Evolutionary conservation across 768 basidiomycete species (phyloP).

Genomic region (Auricularia sp.): DNA sequence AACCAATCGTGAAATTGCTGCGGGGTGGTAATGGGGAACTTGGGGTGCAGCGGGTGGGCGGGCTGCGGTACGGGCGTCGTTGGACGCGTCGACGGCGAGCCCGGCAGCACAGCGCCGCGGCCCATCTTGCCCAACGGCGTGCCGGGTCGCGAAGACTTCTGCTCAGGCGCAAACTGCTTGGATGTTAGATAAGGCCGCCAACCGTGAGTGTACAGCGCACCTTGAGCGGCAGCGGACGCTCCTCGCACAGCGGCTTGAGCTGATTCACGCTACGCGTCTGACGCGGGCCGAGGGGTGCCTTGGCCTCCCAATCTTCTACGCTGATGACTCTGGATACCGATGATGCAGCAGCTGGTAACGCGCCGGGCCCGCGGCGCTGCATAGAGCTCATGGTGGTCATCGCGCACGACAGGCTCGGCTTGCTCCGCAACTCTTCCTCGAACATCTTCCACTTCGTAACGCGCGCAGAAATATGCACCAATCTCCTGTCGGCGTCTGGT

Average conservation of each 20-base stretch:
- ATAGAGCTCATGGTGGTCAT: background rate
- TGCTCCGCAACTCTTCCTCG: no score
- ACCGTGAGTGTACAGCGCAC: slow-evolving; percentile 28
- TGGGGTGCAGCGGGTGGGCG: slow-evolving; percentile 48
- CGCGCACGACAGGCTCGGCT: no score
- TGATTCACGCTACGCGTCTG: slow-evolving; percentile 55
- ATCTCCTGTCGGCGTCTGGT: no score
- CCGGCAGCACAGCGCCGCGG: background rate
- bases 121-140: slow-evolving; percentile 2
- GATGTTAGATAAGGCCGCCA: no score
- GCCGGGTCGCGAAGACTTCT: slow-evolving; percentile 1
- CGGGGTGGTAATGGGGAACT: slow-evolving; percentile 72
- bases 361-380: background rate
- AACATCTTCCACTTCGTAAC: no score
- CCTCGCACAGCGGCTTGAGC: slow-evolving; percentile 53
- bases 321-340: slow-evolving; percentile 41
- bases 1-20: slow-evolving; percentile 99
- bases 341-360: slow-evolving; percentile 5
- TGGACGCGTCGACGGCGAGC: slow-evolving; percentile 12
- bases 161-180: slow-evolving; percentile 6
- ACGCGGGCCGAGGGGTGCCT: slow-evolving; percentile 61
- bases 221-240: slow-evolving; percentile 60
- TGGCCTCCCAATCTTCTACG: slow-evolving; percentile 88
- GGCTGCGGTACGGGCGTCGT: slow-evolving; percentile 9
- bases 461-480: no score